Conservation (phyloP, 768 basidiomycete species). For the Paxillus rubicundulus region DNA sequence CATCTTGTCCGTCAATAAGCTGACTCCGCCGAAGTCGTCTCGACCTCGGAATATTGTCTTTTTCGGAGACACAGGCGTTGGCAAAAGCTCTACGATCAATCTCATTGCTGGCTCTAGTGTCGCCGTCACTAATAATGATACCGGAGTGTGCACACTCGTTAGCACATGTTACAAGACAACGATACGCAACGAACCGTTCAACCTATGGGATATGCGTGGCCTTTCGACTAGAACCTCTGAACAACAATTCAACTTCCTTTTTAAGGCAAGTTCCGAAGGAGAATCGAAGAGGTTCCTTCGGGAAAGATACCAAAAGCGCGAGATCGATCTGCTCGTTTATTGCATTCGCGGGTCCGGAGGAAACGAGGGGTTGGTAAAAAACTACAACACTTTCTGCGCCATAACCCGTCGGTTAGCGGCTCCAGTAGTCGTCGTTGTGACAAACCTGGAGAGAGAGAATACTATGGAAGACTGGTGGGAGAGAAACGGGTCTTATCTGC, state of each 20-base stretch:
- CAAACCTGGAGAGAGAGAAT: conserved; percentile 30
- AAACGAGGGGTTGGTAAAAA: conserved; percentile 22
- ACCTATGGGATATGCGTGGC: conserved; percentile 39
- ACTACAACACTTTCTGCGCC: conserved; percentile 35
- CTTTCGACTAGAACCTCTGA: too few species aligned
- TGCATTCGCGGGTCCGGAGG: conserved; percentile 37
- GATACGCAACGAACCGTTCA: conserved; percentile 2
- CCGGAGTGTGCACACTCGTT: conserved; percentile 17
- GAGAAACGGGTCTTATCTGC: conserved; percentile 16
- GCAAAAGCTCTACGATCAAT: conserved; percentile 30
- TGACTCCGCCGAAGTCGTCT: neutral
- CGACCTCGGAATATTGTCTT: conserved; percentile 17
- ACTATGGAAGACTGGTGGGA: conserved; percentile 33
- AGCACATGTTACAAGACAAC: conserved; percentile 3
- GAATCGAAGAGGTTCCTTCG: conserved; percentile 20
- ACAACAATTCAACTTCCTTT: too few species aligned
- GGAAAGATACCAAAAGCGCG: conserved; percentile 18
- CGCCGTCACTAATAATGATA: conserved; percentile 10
- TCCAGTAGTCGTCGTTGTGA: conserved; percentile 38
- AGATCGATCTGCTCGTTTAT: conserved; percentile 41
- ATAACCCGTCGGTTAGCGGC: conserved; percentile 36
- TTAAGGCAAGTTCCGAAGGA: conserved; percentile 10
- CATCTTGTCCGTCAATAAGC: neutral
- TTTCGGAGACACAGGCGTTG: conserved; percentile 22
- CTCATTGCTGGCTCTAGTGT: conserved; percentile 12